These are phyloP conservation scores for Monilinia polystroma DNA, from an alignment of 2,329 filamentous ascomycete species.

Conservation along the genomic window DNA sequence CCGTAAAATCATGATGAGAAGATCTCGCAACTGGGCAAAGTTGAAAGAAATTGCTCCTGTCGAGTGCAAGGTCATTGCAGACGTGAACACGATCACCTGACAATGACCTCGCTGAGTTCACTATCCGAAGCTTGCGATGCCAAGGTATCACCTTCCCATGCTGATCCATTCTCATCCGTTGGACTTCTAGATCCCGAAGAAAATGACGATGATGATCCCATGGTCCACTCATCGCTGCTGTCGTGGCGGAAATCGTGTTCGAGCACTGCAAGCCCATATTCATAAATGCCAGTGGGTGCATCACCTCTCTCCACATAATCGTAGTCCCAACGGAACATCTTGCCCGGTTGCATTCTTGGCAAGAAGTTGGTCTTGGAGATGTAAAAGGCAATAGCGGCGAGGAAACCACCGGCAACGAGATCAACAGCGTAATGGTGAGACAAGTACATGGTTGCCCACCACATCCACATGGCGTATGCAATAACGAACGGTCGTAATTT, in stretches of 20 bases:
- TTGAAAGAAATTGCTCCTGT: slow-evolving; percentile 26
- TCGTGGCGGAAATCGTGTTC: slow-evolving; percentile 38
- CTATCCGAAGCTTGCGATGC: slow-evolving; percentile 40
- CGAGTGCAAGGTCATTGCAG: slow-evolving; percentile 17
- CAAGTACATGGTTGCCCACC: slow-evolving; percentile 98
- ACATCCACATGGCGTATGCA: slow-evolving; percentile 86
- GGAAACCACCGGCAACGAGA: slow-evolving; percentile 78
- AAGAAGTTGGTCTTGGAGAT: slow-evolving; percentile 77
- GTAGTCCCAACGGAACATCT: slow-evolving; percentile 90
- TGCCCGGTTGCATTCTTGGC: slow-evolving; percentile 78
- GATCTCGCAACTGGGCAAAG: slow-evolving; percentile 30
- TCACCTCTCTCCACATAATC: slow-evolving; percentile 89
- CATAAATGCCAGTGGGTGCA: slow-evolving; percentile 52
- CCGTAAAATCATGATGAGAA: slow-evolving; percentile 39
- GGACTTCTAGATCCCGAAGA: slow-evolving; percentile 41
- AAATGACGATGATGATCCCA: slow-evolving; percentile 70
- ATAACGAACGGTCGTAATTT: slow-evolving; percentile 76
- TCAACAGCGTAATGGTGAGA: slow-evolving; percentile 97
- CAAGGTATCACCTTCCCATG: slow-evolving; percentile 58
- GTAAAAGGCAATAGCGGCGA: slow-evolving; percentile 79
- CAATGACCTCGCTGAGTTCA: slow-evolving; percentile 38
- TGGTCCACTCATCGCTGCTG: slow-evolving; percentile 85
- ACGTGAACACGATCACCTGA: slow-evolving; percentile 29
- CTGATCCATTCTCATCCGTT: slow-evolving; percentile 55
- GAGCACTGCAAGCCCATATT: slow-evolving; percentile 47